Evolutionary conservation across 768 basidiomycete genomes (phyloP).

Genomic region (Tubosaeta sp.): DNA sequence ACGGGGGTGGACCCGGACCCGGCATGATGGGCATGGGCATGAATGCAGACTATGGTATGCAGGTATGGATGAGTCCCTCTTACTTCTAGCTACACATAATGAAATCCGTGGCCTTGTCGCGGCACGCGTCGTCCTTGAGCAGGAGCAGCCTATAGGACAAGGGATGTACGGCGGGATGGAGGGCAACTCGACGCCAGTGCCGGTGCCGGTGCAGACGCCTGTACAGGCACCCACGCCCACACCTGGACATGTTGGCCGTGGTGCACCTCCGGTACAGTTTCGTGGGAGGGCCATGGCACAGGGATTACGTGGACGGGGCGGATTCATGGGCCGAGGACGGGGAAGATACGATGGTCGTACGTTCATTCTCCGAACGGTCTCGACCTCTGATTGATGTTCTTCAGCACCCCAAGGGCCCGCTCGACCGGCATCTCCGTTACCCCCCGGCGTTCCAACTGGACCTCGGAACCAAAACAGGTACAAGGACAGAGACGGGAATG

Average conservation of each 20-base stretch:
- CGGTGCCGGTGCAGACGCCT: constrained; percentile 36
- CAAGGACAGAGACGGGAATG: constrained; percentile 83
- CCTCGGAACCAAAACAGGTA: constrained; percentile 87
- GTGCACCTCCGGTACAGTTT: constrained; percentile 37
- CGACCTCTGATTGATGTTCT: constrained; percentile 2
- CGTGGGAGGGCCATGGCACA: constrained; percentile 42
- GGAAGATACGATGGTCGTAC: constrained; percentile 38
- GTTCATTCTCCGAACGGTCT: constrained; percentile 15
- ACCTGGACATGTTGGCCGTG: constrained; percentile 28
- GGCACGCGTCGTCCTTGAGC: constrained; percentile 22
- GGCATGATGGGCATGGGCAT: constrained; percentile 72
- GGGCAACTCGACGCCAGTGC: constrained; percentile 43
- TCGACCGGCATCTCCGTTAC: constrained; percentile 79
- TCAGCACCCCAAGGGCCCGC: constrained; percentile 50
- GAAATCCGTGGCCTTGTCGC: constrained; percentile 33
- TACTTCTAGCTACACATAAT: constrained; percentile 33
- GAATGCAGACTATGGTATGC: constrained; percentile 67
- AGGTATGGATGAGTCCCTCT: constrained; percentile 47
- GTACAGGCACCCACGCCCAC: constrained; percentile 29
- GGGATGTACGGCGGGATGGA: constrained; percentile 70
- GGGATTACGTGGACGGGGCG: constrained; percentile 43
- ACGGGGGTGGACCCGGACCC: constrained; percentile 39
- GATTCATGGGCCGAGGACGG: constrained; percentile 36
- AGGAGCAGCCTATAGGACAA: constrained; percentile 65
- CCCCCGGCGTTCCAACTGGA: constrained; percentile 83